Evolutionary conservation across 208 protist species (phyloP), one percentile per base, ranked within the genome.

Genomic region (Blastocrithidia nonstop): DNA sequence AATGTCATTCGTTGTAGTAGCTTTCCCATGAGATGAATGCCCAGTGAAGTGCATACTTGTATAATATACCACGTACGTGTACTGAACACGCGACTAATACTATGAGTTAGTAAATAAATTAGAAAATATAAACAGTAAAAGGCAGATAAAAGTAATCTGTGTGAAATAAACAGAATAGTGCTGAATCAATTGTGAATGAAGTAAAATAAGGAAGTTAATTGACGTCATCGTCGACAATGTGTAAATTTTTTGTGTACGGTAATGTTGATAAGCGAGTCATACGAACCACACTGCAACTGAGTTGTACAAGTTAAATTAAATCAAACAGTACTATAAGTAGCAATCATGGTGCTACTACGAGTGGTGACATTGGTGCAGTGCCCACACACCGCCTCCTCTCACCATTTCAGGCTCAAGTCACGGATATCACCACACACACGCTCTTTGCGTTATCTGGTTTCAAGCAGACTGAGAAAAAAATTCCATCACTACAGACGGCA

Each of bases 221-320:
- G n/a, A n/a, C n/a, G n/a, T n/a, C n/a, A n/a, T n/a, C n/a, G n/a
- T n/a, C n/a, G n/a, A n/a, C n/a, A n/a, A 16, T 26, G 25, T 20
- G 40, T 9, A 76, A 75, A 41, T 61, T 88, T 38, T 82, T 71
- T 33, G 40, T 51, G 4, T 88, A 88, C 50, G 78, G 78, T 33
- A 64, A 42, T 36, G 43, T 24, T 9, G 78, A 88, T 42, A 42
- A 27, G 6, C 31, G 53, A 24, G 78, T 82, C 13, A 57, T 88
- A 22, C 60, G 57, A 22, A 32, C 37, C 23, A 81, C 66, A 2
- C 40, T 87, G 28, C 46, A 25, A 20, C 23, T 63, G 2, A 52
- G 62, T 19, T 65, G 41, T 20, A 11, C 3, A n/a, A 21, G 22
- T 17, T 9, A 28, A 41, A 42, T 40, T 11, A 6, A 16, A 43